phyloP scores from a whole-genome alignment of 352 stramenopile species.

The Phytophthora ramorum region DNA sequence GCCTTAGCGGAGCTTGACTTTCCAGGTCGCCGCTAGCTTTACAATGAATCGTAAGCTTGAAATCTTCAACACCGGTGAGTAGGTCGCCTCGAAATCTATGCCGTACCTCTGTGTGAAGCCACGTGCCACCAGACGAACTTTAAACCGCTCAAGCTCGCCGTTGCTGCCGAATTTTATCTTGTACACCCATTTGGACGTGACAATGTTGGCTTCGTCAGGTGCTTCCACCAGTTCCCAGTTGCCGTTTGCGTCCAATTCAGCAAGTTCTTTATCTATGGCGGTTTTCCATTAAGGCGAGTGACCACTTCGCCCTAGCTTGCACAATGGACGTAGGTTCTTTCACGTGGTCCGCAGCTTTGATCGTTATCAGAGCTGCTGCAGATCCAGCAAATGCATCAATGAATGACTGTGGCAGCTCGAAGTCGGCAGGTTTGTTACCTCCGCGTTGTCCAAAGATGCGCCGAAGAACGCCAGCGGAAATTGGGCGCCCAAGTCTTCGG shows the following conservation, averaged over 20 bases:
- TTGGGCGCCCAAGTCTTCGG: background rate
- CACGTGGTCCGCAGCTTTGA: background rate
- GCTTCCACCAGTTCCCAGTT: constrained; percentile 1
- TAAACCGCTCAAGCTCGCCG: constrained; percentile 8
- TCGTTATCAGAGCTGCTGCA: background rate
- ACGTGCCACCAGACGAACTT: constrained; percentile 2
- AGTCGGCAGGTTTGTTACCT: background rate
- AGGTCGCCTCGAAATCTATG: constrained; percentile 10
- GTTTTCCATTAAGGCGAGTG: background rate
- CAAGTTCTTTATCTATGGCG: background rate
- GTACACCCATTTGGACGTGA: constrained; percentile 13
- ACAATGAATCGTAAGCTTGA: constrained; percentile 18
- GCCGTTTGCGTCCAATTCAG: background rate
- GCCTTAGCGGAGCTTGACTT: constrained; percentile 7
- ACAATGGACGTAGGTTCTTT: background rate
- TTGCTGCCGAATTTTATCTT: constrained; percentile 12
- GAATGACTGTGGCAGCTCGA: constrained; percentile 1
- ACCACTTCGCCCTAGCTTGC: background rate
- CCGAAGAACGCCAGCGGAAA: background rate
- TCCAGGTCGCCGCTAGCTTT: constrained; percentile 4
- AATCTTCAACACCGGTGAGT: constrained; percentile 19
- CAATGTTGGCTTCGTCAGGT: constrained; percentile 7
- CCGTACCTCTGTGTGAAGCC: constrained; percentile 12
- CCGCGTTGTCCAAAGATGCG: background rate
- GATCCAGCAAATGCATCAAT: constrained; percentile 2